These are phyloP conservation scores for Ensete glaucum DNA, from an alignment of 176 grass and related monocot genomes.

Conservation along the genomic window DNA sequence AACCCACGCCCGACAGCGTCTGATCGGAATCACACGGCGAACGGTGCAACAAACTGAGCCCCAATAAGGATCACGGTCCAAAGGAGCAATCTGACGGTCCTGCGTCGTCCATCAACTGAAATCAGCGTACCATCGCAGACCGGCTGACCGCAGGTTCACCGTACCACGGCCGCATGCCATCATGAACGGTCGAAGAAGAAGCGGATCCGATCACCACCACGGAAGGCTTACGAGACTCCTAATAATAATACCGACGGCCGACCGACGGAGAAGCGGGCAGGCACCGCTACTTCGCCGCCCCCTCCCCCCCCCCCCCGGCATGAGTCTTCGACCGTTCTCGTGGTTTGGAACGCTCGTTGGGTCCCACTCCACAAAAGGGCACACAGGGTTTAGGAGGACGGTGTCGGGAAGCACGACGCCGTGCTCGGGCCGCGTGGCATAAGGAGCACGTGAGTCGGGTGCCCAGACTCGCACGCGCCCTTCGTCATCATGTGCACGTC, in stretches of 20 bases:
- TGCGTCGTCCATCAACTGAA: neutral
- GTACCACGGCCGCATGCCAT: too few relatives aligned
- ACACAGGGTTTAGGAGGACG: neutral
- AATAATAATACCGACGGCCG: too few relatives aligned
- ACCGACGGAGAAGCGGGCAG: too few relatives aligned
- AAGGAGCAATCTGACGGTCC: neutral
- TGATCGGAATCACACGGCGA: constrained; percentile 19
- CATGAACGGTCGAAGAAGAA: neutral
- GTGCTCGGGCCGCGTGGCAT: neutral
- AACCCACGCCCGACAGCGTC: constrained; percentile 20
- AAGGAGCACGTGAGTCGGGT: neutral
- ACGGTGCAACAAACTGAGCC: neutral
- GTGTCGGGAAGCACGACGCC: neutral
- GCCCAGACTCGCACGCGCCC: neutral
- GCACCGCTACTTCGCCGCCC: too few relatives aligned
- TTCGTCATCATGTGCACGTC: too few relatives aligned
- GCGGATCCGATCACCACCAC: neutral
- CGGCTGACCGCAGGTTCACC: too few relatives aligned
- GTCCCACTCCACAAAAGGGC: too few relatives aligned
- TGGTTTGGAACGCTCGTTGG: too few relatives aligned
- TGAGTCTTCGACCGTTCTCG: too few relatives aligned
- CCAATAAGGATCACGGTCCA: neutral
- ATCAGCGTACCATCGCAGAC: too few relatives aligned
- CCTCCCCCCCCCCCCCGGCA: too few relatives aligned
- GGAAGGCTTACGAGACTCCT: neutral